Base-by-base conservation (phyloP, 1,284 basidiomycete species). In the Fomes fomentarius region DNA sequence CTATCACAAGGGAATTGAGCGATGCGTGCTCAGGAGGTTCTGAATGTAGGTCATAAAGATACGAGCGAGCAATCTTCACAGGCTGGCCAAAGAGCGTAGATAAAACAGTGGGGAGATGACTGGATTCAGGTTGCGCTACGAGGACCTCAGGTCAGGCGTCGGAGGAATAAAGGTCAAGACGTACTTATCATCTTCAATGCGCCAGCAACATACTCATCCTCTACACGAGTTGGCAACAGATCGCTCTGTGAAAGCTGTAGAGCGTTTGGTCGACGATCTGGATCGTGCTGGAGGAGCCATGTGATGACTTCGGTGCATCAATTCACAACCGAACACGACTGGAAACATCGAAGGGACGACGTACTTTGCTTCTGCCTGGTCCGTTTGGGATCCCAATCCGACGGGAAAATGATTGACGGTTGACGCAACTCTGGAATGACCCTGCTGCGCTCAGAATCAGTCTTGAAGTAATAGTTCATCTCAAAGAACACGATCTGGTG, bases 401-500 rank as follows among this genome's bases (percentile, higher is more conserved):
- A 53, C 1, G 95, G 95, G 64, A 98, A 94, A 35, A 80, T 76
- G 34, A 96, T 83, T 4, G 80, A 74, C 0, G 86, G 85, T 58
- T 83, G 85, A 11, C 95, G 78, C 31, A 97, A 70, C 45, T 87
- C 85, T 58, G 90, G 89, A 6, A 98, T 80, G 15, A 96, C 91
- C 3, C 82, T 82, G 40, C 93, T 90, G 14, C 96, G 85, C 69
- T 98, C 96, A 50, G 93, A 84, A 2, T 85, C 87, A 0, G 96
- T 98, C n/a, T 82, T 79, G 73, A 97, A 96, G 19, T 71, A 65
- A 75, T 90, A 94, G 68, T 95, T 94, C 94, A 98, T 97, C 76
- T 98, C 96, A 67, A 98, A 98, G 73, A 98, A 96, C 25, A 98
- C 95, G 64, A 98, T 89, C 89, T 93, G 45, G 7, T 41, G 39